Percentiles rank a stretch among this genome's conserved stretches.
phyloP scores from a whole-genome alignment of 257 asterid species.

The Petrea volubilis region DNA sequence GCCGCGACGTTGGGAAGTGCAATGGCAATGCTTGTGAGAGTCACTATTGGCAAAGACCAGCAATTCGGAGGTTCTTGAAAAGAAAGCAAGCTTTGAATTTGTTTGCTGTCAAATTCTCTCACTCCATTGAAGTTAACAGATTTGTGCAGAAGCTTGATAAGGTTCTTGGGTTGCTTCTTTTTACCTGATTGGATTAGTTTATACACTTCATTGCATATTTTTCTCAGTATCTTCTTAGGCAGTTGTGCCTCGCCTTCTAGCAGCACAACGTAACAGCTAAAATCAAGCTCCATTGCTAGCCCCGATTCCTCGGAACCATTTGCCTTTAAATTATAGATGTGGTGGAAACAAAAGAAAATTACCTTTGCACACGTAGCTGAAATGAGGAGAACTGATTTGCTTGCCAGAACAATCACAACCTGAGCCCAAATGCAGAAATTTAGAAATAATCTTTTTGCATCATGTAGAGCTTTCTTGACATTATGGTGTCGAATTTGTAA shows the following conservation, averaged over 20 bases:
- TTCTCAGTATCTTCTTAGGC: background rate
- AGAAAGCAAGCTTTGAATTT: slow-evolving; percentile 16
- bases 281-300: background rate
- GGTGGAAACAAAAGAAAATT: background rate
- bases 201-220: slow-evolving; percentile 17
- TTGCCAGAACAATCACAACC: slow-evolving; percentile 20
- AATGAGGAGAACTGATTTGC: slow-evolving; percentile 19
- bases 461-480: slow-evolving; percentile 21
- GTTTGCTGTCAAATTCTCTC: slow-evolving; percentile 18
- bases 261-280: slow-evolving; percentile 23
- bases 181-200: slow-evolving; percentile 15
- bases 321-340: background rate
- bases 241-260: slow-evolving; percentile 26
- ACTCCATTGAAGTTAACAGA: slow-evolving; percentile 20
- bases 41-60: slow-evolving; percentile 38
- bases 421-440: slow-evolving; percentile 19
- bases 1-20: background rate
- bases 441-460: slow-evolving; percentile 15
- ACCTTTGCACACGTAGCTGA: background rate
- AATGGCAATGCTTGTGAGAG: slow-evolving; percentile 34
- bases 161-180: slow-evolving; percentile 15
- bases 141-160: slow-evolving; percentile 1
- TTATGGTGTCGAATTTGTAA: slow-evolving; percentile 4
- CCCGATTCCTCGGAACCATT: background rate
- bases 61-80: slow-evolving; percentile 22